phyloP scores from a whole-genome alignment of 495 filamentous ascomycete species.

The Penicillium nucicola region DNA sequence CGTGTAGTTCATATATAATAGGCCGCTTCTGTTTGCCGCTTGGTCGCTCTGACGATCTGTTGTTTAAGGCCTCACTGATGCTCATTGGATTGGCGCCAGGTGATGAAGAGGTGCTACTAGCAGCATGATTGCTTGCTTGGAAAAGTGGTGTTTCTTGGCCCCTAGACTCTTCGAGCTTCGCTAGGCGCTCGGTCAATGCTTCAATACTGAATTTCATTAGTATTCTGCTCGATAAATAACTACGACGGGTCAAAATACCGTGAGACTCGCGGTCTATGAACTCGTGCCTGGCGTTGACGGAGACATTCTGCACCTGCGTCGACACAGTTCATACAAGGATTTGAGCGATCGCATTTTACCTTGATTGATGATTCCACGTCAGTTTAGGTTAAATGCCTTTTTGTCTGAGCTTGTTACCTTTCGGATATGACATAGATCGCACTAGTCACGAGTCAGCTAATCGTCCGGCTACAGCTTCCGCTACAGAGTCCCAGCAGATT shows the following conservation, averaged over 20 bases:
- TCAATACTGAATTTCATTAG: conserved; percentile 15
- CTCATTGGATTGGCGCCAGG: neutral
- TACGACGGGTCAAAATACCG: conserved; percentile 2
- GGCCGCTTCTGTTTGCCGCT: conserved; percentile 12
- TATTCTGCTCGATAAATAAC: neutral
- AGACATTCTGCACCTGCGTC: conserved; percentile 21
- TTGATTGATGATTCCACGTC: neutral
- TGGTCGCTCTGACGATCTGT: too few species aligned
- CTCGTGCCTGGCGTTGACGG: conserved; percentile 22
- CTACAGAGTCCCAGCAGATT: too few species aligned
- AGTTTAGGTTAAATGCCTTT: neutral
- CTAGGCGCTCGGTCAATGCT: conserved; percentile 18
- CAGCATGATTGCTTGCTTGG: conserved; percentile 4
- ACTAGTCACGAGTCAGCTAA: conserved; percentile 13
- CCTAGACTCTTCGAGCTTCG: conserved; percentile 19
- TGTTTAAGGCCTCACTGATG: neutral
- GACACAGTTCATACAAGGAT: conserved; percentile 26
- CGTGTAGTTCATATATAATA: neutral
- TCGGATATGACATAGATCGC: conserved; percentile 27
- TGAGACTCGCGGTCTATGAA: conserved; percentile 25
- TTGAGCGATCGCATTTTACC: conserved; percentile 31
- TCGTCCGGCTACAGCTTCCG: neutral
- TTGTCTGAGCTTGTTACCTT: conserved; percentile 13
- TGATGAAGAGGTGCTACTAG: conserved; percentile 3
- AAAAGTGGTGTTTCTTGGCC: neutral